Evolutionary conservation across 2,329 filamentous ascomycete genomes (phyloP), one percentile per base, ranked within the genome.

Genomic region (Leptographium radiaticola): DNA sequence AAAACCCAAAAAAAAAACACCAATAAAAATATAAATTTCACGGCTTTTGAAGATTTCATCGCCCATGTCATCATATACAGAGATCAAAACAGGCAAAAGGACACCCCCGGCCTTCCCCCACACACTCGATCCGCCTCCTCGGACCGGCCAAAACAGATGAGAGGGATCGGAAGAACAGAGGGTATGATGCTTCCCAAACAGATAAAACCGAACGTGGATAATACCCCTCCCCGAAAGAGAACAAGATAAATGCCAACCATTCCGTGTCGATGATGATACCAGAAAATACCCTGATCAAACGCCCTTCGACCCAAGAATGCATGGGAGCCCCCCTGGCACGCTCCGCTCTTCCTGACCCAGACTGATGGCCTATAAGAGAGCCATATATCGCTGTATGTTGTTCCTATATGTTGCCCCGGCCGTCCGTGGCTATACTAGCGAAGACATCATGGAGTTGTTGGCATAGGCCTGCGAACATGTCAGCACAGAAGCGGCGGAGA

Each of bases 381-480:
- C 44, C 16, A 8, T 30, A 16, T 11, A 31, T 46, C 45, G 12
- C 34, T 33, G 34, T 12, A n/a, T 39, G 16, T 25, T n/a, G n/a
- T 47, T 20, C 12, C 25, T 48, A 6, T 51, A 47, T 36, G 13
- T 31, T 31, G n/a, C 30, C 34, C 1, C 8, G 6, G 18, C 1
- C 12, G 39, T 8, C 4, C 4, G n/a, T 36, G 2, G 10, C 12
- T 76, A 86, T 79, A 89, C 84, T 74, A 89, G 77, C 61, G 79
- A 80, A 56, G 82, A 86, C 75, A 87, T 84, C 65, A 94, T 79
- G 56, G 87, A 89, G 68, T 80, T 90, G 65, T 88, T 84, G 49
- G 87, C 88, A 67, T 95, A 95, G 6, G 89, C 86, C 86, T 88
- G 20, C 2, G 38, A 11, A 2, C 13, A n/a, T 36, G 43, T 44